Conservation (phyloP, 805 yeast species). For the Brettanomyces sp. region DNA sequence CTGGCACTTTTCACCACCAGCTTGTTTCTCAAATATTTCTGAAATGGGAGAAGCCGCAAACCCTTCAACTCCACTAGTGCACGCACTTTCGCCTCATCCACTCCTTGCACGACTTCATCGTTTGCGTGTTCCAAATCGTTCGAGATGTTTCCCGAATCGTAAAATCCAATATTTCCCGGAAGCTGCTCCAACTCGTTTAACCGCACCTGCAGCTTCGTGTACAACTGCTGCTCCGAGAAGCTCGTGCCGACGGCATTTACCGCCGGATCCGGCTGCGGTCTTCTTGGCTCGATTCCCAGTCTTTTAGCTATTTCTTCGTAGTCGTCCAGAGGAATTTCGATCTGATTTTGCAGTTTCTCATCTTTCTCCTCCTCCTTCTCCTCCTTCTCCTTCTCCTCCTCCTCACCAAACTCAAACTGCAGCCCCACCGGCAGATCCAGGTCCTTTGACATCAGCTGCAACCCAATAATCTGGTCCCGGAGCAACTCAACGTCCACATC, state of each 20-base stretch:
- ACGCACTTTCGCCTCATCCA: conserved; percentile 53
- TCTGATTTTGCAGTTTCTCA: not conserved
- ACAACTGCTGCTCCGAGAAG: conserved; percentile 43
- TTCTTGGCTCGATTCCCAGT: conserved; percentile 29
- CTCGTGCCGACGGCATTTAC: conserved; percentile 39
- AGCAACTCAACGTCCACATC: conserved; percentile 38
- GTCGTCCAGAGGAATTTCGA: conserved; percentile 17
- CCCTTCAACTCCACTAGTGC: conserved; percentile 66
- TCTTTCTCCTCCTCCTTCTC: conserved; percentile 1
- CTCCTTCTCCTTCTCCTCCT: conserved; percentile 6
- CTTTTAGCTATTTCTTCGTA: conserved; percentile 29
- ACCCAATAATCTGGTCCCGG: conserved; percentile 49
- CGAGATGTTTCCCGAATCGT: conserved; percentile 24
- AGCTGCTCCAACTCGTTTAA: conserved; percentile 51
- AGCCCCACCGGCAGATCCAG: conserved; percentile 51
- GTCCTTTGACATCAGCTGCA: conserved; percentile 58
- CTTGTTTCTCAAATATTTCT: conserved; percentile 58
- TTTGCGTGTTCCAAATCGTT: conserved; percentile 29
- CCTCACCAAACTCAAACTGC: conserved; percentile 28
- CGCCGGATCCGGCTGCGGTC: conserved; percentile 23
- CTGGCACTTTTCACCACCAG: conserved; percentile 30
- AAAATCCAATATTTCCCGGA: conserved; percentile 66
- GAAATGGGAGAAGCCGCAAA: conserved; percentile 55
- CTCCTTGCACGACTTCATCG: conserved; percentile 34
- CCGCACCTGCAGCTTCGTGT: conserved; percentile 47